A percentile compares a stretch with the other conserved stretches of the same genome.
Evolutionary conservation across 2,329 filamentous ascomycete species (phyloP).

Genomic region (Pochonia chlamydosporia): DNA sequence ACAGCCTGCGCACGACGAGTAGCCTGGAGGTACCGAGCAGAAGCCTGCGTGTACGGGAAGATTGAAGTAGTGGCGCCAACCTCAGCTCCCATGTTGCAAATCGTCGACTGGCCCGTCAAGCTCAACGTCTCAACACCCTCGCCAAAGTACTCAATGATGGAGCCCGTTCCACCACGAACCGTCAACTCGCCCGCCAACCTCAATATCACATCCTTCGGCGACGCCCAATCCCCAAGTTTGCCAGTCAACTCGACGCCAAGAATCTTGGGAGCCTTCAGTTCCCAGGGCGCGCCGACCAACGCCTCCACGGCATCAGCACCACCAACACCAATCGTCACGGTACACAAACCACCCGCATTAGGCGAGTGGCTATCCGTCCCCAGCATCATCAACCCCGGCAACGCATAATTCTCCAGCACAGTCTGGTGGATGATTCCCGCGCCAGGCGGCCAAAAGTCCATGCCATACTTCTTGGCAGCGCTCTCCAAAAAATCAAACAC

Average conservation of each 20-base stretch:
- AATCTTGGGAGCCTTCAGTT: conserved; percentile 89
- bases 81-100: conserved; percentile 85
- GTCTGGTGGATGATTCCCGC: conserved; percentile 97
- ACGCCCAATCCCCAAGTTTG: conserved; percentile 80
- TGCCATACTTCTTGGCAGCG: conserved; percentile 83
- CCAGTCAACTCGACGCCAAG: conserved; percentile 81
- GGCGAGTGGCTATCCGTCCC: conserved; percentile 97
- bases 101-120: conserved; percentile 88
- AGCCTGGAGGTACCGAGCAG: conserved; percentile 77
- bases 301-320: conserved; percentile 97
- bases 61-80: conserved; percentile 93
- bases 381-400: conserved; percentile 98
- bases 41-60: conserved; percentile 85
- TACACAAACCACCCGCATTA: conserved; percentile 90
- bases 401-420: conserved; percentile 93
- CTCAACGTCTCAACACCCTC: conserved; percentile 84
- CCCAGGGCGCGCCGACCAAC: conserved; percentile 93
- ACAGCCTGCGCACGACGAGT: conserved; percentile 66
- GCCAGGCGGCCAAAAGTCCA: conserved; percentile 92
- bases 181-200: conserved; percentile 84
- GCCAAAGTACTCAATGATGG: conserved; percentile 90
- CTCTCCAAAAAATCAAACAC: conserved; percentile 97
- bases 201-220: conserved; percentile 93
- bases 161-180: conserved; percentile 89
- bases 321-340: conserved; percentile 93